Evolutionary conservation across 73 alveolate genomes (phyloP).

Genomic region (Breviolum minutum): DNA sequence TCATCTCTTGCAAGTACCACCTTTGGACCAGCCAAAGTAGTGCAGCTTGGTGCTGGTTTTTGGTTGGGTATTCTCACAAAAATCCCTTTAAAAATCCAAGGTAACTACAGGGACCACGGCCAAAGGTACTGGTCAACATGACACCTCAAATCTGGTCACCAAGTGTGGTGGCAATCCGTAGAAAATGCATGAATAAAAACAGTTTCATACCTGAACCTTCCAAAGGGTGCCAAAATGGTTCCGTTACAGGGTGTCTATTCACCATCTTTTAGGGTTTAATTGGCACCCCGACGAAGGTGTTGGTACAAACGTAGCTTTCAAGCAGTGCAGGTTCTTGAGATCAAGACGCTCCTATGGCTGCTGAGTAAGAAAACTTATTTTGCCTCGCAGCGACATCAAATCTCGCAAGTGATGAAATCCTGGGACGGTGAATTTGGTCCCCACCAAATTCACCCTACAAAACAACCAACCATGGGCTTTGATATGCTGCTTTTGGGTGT

Average conservation of each 20-base stretch:
- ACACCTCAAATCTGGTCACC: slow-evolving; percentile 29
- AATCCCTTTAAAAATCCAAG: not conserved
- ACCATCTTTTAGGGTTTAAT: no score
- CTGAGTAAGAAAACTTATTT: slow-evolving; percentile 23
- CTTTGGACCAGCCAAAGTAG: not conserved
- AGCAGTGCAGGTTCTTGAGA: not conserved
- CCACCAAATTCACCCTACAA: not conserved
- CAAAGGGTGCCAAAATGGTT: no score
- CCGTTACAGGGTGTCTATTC: no score
- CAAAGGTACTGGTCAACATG: slow-evolving; percentile 54
- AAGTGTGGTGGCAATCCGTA: not conserved
- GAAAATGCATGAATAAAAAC: not conserved
- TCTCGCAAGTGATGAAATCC: no score
- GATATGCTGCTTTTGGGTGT: no score
- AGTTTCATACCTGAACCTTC: no score
- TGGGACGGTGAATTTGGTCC: no score
- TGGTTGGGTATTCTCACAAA: not conserved
- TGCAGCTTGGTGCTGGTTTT: not conserved
- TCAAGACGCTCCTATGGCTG: slow-evolving; percentile 47
- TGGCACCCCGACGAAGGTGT: no score
- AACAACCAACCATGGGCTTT: not conserved
- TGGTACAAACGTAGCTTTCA: no score
- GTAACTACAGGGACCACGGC: slow-evolving; percentile 69
- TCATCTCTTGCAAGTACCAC: slow-evolving; percentile 71
- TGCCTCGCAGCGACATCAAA: not conserved